Evolutionary conservation across 768 basidiomycete genomes (phyloP).

Genomic region (Pleurotus citrinopileatus): DNA sequence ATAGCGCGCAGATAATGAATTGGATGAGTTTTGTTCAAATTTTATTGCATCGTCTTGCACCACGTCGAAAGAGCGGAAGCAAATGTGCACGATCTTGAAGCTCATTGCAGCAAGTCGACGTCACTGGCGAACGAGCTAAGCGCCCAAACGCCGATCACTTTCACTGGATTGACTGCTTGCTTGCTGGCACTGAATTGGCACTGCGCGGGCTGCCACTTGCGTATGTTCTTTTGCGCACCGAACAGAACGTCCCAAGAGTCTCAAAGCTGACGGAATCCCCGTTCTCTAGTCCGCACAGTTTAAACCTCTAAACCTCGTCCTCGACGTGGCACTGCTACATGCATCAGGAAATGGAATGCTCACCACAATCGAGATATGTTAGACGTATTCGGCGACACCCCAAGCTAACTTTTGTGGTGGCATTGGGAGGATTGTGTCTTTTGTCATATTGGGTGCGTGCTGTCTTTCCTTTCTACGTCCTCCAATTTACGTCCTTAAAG

Average conservation of each 20-base stretch:
- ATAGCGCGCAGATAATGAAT: too few species aligned
- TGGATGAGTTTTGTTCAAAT: too few species aligned
- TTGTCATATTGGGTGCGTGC: background rate
- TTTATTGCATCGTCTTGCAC: too few species aligned
- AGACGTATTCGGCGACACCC: background rate
- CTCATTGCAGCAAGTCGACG: too few species aligned
- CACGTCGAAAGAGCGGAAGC: too few species aligned
- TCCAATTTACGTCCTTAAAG: background rate
- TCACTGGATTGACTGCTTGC: background rate
- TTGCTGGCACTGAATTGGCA: background rate
- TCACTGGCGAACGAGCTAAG: background rate
- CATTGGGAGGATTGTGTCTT: background rate
- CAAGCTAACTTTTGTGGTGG: background rate
- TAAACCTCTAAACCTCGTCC: too few species aligned
- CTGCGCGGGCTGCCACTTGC: too few species aligned
- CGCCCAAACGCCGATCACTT: background rate
- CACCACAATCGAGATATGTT: background rate
- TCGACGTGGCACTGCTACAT: too few species aligned
- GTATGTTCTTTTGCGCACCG: background rate
- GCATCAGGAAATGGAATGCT: background rate
- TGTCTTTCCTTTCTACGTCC: background rate
- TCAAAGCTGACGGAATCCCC: too few species aligned
- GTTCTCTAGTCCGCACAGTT: too few species aligned
- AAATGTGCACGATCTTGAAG: too few species aligned
- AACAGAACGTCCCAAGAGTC: too few species aligned